Conservation (phyloP, 2,329 filamentous ascomycete genomes). For the Aspergillus sp. region DNA sequence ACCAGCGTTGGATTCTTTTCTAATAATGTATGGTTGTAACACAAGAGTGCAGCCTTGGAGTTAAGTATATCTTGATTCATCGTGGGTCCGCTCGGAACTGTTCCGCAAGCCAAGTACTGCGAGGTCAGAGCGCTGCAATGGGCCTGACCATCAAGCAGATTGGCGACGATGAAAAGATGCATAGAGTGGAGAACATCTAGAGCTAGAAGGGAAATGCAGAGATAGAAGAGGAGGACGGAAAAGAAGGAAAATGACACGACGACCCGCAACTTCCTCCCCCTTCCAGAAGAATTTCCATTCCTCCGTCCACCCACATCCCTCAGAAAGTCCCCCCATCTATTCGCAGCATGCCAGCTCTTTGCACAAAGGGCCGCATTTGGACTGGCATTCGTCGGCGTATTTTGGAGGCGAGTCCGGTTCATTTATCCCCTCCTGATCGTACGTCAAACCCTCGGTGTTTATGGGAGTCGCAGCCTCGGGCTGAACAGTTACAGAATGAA, state of each 20-base stretch:
- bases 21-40: not conserved
- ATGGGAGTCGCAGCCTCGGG: slow-evolving; percentile 52
- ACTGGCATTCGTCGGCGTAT: slow-evolving; percentile 47
- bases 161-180: not conserved
- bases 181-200: not conserved
- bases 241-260: not conserved
- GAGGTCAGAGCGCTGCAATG: not conserved
- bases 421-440: slow-evolving; percentile 8
- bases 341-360: slow-evolving; percentile 55
- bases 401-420: slow-evolving; percentile 15
- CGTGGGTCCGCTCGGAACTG: not conserved
- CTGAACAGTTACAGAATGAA: slow-evolving; percentile 71
- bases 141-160: not conserved
- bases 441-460: not conserved
- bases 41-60: too few relatives aligned
- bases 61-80: not conserved
- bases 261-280: not conserved
- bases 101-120: not conserved
- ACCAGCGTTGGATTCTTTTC: not conserved
- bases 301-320: too few relatives aligned
- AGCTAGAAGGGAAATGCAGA: not conserved
- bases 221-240: not conserved
- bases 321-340: slow-evolving; percentile 8
- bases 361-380: slow-evolving; percentile 54
- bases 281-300: not conserved